Base-by-base conservation (phyloP, 2,329 filamentous ascomycete genomes). In the Chrysoporthe cubensis region DNA sequence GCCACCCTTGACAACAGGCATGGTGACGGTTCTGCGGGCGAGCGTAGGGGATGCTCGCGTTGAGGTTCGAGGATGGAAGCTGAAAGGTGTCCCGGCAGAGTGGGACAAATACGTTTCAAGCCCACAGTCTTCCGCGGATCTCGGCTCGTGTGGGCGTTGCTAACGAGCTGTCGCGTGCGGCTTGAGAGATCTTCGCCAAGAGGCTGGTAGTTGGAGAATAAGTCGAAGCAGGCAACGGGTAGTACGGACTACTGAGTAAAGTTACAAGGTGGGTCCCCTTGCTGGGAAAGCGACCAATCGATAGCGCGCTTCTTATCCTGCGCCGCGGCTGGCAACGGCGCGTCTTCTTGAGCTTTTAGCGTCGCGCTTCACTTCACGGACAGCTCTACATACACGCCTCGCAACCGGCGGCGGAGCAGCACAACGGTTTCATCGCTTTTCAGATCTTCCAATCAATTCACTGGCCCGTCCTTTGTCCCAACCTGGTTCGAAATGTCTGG, bases 1-100 rank as follows among this genome's bases (percentile, higher is more conserved):
- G 74, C 89, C 89, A 82, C 89, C 89, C 78, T 91, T 91, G 78
- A 91, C 89, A 78, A 91, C 88, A 71, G 89, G 88, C 89, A 91
- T 91, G 68, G 73, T 82, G 75, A 75, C 74, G 40, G 42, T 14
- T 13, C 13, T 6, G 57, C 11, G 21, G 37, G 34, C 34, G 34
- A n/a, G 37, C 16, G 56, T 16, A 4, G 11, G 21, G 34, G 66
- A 60, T 44, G 54, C n/a, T 48, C 65, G 46, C 42, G 40, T 44
- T 11, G 11, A 32, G 42, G 26, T 5, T 43, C 40, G 57, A 21
- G 18, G 40, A 16, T 43, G n/a, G n/a, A 16, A 60, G 57, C 34
- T 44, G 57, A 13, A 54, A 34, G 34, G 26, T 34, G 50, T 9
- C 14, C 21, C 11, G 26, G 50, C 8, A 48, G 46, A 48, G 26